These are phyloP conservation scores for Claviceps sp. DNA, from an alignment of 2,329 filamentous ascomycete genomes.

Conservation along the genomic window DNA sequence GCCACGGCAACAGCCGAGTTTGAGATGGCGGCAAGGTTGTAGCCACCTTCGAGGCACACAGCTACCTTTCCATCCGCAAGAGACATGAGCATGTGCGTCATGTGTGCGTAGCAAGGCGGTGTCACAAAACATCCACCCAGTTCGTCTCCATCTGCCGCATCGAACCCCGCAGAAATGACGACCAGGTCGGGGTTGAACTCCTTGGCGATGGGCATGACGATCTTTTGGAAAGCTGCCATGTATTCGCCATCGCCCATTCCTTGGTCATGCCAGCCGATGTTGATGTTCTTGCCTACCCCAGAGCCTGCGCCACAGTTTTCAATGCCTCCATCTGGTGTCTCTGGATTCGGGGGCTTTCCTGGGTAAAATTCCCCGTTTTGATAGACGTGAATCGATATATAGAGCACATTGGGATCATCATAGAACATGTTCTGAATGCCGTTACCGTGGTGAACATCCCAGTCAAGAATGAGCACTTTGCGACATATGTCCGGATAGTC, in stretches of 20 bases:
- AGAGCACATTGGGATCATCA: constrained; percentile 83
- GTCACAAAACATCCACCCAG: constrained; percentile 88
- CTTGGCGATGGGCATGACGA: constrained; percentile 89
- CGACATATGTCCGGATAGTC: constrained; percentile 69
- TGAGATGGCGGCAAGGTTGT: constrained; percentile 87
- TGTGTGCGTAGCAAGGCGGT: constrained; percentile 85
- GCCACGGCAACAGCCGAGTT: constrained; percentile 85
- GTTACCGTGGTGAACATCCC: constrained; percentile 75
- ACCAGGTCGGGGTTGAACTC: constrained; percentile 93
- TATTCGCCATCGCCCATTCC: constrained; percentile 96
- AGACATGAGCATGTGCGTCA: constrained; percentile 99
- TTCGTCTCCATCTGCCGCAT: constrained; percentile 86
- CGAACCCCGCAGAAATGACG: constrained; percentile 90
- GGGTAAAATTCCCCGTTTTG: constrained; percentile 78
- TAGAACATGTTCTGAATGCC: constrained; percentile 96
- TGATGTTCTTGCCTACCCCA: constrained; percentile 49
- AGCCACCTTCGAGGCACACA: constrained; percentile 89
- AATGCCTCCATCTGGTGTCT: constrained; percentile 46
- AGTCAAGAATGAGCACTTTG: constrained; percentile 87
- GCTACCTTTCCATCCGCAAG: constrained; percentile 79
- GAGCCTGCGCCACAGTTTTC: constrained; percentile 42
- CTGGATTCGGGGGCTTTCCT: constrained; percentile 42
- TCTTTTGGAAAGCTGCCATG: constrained; percentile 86
- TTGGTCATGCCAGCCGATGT: constrained; percentile 53
- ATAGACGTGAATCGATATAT: constrained; percentile 90